Percentiles rank a stretch among this genome's conserved stretches.
These are phyloP conservation scores for Penicillium concentricum DNA, from an alignment of 2,329 filamentous ascomycete genomes.

Conservation along the genomic window DNA sequence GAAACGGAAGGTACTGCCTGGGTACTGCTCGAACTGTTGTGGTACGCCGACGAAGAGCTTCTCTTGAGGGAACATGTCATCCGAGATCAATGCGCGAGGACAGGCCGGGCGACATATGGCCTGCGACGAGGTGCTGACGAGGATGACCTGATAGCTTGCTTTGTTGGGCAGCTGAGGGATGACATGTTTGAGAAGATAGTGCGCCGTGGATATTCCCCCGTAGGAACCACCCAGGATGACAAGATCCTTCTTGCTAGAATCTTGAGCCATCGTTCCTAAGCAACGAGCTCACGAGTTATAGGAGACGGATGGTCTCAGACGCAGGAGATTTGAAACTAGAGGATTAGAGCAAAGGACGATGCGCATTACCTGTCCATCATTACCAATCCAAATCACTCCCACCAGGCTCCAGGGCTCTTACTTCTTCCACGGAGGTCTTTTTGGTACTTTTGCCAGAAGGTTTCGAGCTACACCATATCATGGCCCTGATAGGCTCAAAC, in stretches of 20 bases:
- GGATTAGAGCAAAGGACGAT: neutral
- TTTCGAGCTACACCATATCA: too few relatives aligned
- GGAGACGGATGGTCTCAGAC: neutral
- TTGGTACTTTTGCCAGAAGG: too few relatives aligned
- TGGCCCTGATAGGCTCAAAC: too few relatives aligned
- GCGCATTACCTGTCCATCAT: too few relatives aligned
- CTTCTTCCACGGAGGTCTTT: too few relatives aligned
- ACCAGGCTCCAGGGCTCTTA: too few relatives aligned
- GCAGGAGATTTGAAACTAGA: neutral
- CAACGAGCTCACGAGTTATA: neutral
- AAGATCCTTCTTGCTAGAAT: neutral
- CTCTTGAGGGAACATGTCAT: slow-evolving; percentile 44
- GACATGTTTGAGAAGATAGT: slow-evolving; percentile 55
- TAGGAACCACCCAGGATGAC: slow-evolving; percentile 57
- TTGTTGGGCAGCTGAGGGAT: slow-evolving; percentile 44
- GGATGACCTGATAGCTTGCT: slow-evolving; percentile 41
- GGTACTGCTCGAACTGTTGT: slow-evolving; percentile 43
- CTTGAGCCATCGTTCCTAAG: neutral
- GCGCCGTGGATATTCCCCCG: slow-evolving; percentile 52
- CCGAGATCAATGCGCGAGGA: slow-evolving; percentile 50
- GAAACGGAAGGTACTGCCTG: slow-evolving; percentile 40
- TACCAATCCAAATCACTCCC: too few relatives aligned
- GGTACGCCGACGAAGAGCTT: slow-evolving; percentile 48
- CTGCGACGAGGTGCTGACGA: slow-evolving; percentile 46
- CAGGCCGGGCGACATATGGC: slow-evolving; percentile 46